Base-by-base conservation (phyloP, 345 rosid species). In the Brassica cretica region DNA sequence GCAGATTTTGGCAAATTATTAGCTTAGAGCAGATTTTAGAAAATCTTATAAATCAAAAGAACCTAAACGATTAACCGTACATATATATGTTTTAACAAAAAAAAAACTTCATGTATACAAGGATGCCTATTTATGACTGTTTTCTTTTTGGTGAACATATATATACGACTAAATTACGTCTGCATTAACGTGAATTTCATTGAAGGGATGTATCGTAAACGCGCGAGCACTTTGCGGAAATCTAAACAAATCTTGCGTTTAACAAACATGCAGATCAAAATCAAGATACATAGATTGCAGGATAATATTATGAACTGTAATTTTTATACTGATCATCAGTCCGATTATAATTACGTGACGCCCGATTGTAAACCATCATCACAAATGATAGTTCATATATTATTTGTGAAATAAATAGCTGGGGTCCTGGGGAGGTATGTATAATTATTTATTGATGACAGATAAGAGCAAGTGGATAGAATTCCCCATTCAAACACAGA, bases 381-480 rank as follows among this genome's bases (percentile, higher is more conserved):
- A 49, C 60, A 61, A 71, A 60, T 60, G 27, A 53, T 41, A 5
- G 25, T 25, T 60, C 7, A 44, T 46, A 15, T 15, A 61, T 37
- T 27, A 61, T 15, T 64, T 18, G 24, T 44, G 21, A 59, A 18
- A 10, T 18, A 53, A 21, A 14, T 14, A 46, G 55, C 33, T 51
- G 71, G 70, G 16, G 49, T 41, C 49, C 49, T 53, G 32, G 8
- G 21, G 35, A 74, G 19, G 58, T 51, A 56, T 18, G 21, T 55
- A 55, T 16, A 61, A 15, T 2, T 35, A 41, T 51, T 32, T 74
- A 18, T 24, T 1, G 59, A 67, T 10, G 18, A 68, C 63, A 68
- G 70, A 69, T 69, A 69, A 51, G 58, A 51, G 8, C 58, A 51
- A 51, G 58, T 68, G 55, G 77, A 53, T 46, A 46, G 21, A 30